A percentile compares a stretch with the other conserved stretches of the same genome.
Conservation (phyloP, 441 rosid genomes). For the Aquilaria agallochum region DNA sequence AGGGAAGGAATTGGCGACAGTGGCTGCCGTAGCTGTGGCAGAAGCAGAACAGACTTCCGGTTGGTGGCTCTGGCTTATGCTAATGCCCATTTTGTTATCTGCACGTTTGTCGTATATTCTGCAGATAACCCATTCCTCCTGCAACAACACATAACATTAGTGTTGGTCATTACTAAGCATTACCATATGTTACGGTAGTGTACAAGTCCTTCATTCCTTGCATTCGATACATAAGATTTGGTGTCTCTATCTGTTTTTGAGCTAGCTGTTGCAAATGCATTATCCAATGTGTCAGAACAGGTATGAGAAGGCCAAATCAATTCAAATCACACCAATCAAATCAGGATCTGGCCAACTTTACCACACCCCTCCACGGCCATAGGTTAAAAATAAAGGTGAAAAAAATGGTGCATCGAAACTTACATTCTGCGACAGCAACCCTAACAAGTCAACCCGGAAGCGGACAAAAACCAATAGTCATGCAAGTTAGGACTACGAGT, state of each 20-base stretch:
- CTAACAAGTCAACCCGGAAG: conserved; percentile 53
- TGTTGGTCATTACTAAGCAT: not conserved
- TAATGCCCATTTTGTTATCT: conserved; percentile 44
- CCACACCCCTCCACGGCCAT: conserved; percentile 11
- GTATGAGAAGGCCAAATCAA: conserved; percentile 17
- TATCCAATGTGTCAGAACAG: conserved; percentile 9
- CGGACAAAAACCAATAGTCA: conserved; percentile 29
- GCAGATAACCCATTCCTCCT: conserved; percentile 99
- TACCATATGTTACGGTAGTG: not conserved
- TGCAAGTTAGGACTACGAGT: not conserved
- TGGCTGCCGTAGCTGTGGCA: not conserved
- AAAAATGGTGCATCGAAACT: conserved; percentile 21
- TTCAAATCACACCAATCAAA: conserved; percentile 45
- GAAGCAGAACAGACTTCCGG: conserved; percentile 24
- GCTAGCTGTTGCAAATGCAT: not conserved
- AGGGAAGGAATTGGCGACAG: conserved; percentile 29
- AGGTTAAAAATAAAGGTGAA: conserved; percentile 15
- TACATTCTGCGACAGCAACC: not conserved
- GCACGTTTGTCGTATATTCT: conserved; percentile 74
- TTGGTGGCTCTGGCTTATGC: conserved; percentile 31
- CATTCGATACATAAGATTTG: no score
- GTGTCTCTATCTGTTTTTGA: not conserved
- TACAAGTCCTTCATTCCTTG: no score
- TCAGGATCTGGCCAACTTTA: conserved; percentile 22
- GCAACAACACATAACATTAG: conserved; percentile 8